Evolutionary conservation across 1,284 basidiomycete species (phyloP).

Genomic region (Puccinia hordei): DNA sequence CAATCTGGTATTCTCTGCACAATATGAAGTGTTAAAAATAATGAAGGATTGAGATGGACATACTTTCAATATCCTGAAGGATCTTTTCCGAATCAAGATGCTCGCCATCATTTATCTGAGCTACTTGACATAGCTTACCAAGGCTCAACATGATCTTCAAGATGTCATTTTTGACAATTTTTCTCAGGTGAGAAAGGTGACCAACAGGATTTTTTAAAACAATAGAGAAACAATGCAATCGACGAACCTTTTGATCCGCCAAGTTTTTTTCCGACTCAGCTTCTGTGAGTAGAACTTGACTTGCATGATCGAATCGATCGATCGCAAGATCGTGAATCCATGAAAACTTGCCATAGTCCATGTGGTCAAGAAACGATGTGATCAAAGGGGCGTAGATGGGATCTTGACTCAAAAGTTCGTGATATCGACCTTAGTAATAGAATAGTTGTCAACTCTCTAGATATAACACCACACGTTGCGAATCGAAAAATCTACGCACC

Average conservation of each 20-base stretch:
- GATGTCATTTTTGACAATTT: neutral
- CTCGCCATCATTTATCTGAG: constrained; percentile 65
- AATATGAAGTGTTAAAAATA: neutral
- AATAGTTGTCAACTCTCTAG: neutral
- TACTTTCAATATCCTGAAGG: constrained; percentile 59
- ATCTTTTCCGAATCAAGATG: constrained; percentile 53
- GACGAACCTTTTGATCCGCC: constrained; percentile 68
- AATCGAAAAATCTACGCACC: constrained; percentile 56
- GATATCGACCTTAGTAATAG: constrained; percentile 65
- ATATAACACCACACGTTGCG: neutral
- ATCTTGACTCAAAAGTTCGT: constrained; percentile 61
- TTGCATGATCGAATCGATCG: constrained; percentile 69
- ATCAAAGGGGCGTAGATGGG: constrained; percentile 32
- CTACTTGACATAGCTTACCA: constrained; percentile 81
- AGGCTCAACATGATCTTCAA: constrained; percentile 82
- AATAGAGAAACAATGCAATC: constrained; percentile 27
- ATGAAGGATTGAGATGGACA: neutral
- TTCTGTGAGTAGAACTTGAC: constrained; percentile 68
- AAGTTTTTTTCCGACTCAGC: constrained; percentile 67
- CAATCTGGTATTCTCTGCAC: neutral
- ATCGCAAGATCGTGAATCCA: constrained; percentile 89
- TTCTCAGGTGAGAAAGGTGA: constrained; percentile 5
- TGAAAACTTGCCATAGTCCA: constrained; percentile 61
- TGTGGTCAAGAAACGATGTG: constrained; percentile 26
- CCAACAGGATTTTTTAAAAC: neutral